A percentile compares a stretch with the other conserved stretches of the same genome.
These are phyloP conservation scores for Fusarium anthophilum DNA, from an alignment of 2,329 filamentous ascomycete genomes.

Conservation along the genomic window DNA sequence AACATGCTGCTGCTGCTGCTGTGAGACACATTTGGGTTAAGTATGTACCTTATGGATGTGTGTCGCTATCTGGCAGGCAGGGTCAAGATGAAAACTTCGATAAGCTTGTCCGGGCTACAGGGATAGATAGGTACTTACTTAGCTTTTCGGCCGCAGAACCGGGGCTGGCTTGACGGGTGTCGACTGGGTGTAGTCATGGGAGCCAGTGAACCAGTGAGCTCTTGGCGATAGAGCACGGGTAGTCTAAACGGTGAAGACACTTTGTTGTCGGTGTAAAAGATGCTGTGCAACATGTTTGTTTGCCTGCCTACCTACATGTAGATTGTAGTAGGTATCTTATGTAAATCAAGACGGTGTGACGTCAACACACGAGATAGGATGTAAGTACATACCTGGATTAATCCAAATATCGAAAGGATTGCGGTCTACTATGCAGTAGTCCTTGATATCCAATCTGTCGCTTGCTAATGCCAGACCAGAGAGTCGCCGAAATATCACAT, in stretches of 20 bases:
- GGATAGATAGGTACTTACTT: slow-evolving; percentile 6
- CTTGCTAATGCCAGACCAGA: neutral
- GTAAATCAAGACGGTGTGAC: slow-evolving; percentile 33
- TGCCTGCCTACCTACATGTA: neutral
- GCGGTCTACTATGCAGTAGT: neutral
- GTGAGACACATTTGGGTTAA: slow-evolving; percentile 30
- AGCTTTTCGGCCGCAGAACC: slow-evolving; percentile 20
- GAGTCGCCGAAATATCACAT: neutral
- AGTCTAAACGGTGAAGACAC: neutral
- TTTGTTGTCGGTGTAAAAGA: slow-evolving; percentile 23
- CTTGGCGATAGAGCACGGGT: slow-evolving; percentile 37
- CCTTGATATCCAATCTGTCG: neutral
- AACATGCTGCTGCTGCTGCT: slow-evolving; percentile 4
- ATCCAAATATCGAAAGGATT: neutral
- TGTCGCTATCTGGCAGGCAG: slow-evolving; percentile 19
- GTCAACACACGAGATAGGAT: neutral
- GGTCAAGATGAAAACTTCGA: slow-evolving; percentile 31
- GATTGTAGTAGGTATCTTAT: neutral
- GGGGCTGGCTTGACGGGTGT: slow-evolving; percentile 20
- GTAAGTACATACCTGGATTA: neutral
- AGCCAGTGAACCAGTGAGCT: slow-evolving; percentile 33
- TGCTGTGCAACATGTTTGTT: neutral
- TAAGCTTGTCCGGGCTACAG: slow-evolving; percentile 33
- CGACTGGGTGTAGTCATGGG: neutral
- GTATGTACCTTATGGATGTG: neutral